A percentile compares a stretch with the other conserved stretches of the same genome.
These are phyloP conservation scores for Fusarium sterilihyphosum DNA, from an alignment of 2,329 filamentous ascomycete species.

Conservation along the genomic window DNA sequence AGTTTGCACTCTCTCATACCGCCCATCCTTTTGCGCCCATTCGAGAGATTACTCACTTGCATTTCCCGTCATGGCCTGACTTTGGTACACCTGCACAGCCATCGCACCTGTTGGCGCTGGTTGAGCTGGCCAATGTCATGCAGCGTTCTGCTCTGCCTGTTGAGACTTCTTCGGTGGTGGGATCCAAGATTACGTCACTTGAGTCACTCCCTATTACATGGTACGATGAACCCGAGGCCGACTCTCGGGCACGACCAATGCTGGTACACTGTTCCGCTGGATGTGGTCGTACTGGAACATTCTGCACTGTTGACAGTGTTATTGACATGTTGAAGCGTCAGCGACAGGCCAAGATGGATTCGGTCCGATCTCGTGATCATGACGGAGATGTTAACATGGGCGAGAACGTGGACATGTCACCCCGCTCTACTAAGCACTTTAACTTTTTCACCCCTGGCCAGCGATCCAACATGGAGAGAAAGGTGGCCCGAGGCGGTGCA, in stretches of 20 bases:
- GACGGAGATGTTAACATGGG: constrained; percentile 62
- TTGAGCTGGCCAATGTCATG: constrained; percentile 87
- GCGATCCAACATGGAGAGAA: constrained; percentile 26
- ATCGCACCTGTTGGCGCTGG: constrained; percentile 83
- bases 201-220: constrained; percentile 54
- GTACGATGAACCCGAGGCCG: constrained; percentile 69
- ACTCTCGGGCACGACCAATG: constrained; percentile 70
- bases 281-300: constrained; percentile 94
- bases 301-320: constrained; percentile 95
- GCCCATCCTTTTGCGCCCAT: constrained; percentile 84
- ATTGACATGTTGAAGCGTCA: constrained; percentile 97
- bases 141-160: constrained; percentile 65
- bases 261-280: constrained; percentile 96
- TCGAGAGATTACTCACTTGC: constrained; percentile 92
- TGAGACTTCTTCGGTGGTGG: constrained; percentile 53
- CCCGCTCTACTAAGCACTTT: constrained; percentile 38
- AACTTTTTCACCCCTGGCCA: constrained; percentile 35
- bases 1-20: constrained; percentile 83
- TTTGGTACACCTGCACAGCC: constrained; percentile 94
- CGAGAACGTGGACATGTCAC: constrained; percentile 44
- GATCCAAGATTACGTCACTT: constrained; percentile 41
- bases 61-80: constrained; percentile 97
- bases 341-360: constrained; percentile 52
- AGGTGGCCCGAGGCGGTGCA: constrained; percentile 10
- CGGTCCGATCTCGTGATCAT: constrained; percentile 30